Conservation (phyloP, 331 rosid species). For the Stylosanthes scabra region DNA sequence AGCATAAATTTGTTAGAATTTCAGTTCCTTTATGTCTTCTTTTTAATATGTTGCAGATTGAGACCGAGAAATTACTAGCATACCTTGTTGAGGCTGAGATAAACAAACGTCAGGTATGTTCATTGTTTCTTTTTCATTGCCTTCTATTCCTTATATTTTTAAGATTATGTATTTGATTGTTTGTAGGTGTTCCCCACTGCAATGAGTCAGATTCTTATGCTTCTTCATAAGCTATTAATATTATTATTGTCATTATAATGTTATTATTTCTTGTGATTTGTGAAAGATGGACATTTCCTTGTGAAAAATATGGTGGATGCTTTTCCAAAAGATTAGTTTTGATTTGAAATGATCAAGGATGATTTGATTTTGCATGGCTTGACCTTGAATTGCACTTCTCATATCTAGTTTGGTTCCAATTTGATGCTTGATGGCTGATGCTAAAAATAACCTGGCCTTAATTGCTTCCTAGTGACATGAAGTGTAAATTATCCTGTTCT, state of each 20-base stretch:
- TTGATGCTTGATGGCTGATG: constrained; percentile 17
- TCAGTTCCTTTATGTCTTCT: constrained; percentile 36
- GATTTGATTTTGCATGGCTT: constrained; percentile 19
- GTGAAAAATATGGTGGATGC: neutral
- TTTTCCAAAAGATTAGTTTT: neutral
- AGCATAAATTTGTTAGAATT: constrained; percentile 11
- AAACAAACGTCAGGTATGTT: constrained; percentile 82
- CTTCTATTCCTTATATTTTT: neutral
- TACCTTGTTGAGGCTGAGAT: constrained; percentile 95
- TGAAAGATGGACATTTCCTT: constrained; percentile 1
- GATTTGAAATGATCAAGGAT: constrained; percentile 6
- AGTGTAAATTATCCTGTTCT: constrained; percentile 17
- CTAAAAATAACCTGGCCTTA: neutral
- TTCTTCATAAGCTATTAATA: constrained; percentile 20
- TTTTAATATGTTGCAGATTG: constrained; percentile 65
- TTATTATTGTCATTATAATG: neutral
- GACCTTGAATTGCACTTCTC: too few species aligned
- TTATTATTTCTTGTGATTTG: neutral
- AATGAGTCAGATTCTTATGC: constrained; percentile 2
- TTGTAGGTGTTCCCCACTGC: constrained; percentile 6
- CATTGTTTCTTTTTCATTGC: constrained; percentile 1
- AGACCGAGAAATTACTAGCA: constrained; percentile 96
- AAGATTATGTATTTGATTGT: neutral
- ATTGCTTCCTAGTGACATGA: constrained; percentile 21
- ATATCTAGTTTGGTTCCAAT: constrained; percentile 25